A percentile compares a stretch with the other conserved stretches of the same genome.
Conservation (phyloP, 305 asterid species). For the Rubia peregrina region DNA sequence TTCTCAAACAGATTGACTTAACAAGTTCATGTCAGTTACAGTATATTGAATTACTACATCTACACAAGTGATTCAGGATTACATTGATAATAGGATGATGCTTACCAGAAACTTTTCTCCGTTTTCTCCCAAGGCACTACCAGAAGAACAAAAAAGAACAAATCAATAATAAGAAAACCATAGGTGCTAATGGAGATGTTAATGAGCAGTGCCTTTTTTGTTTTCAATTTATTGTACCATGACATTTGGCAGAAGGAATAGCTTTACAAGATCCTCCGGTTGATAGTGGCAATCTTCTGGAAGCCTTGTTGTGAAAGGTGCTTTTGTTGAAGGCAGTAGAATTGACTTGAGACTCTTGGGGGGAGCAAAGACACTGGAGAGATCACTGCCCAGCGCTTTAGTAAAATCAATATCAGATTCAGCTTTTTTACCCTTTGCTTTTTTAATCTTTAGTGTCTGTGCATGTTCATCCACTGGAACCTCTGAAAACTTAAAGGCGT, state of each 20-base stretch:
- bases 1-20: neutral
- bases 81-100: conserved; percentile 6
- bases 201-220: neutral
- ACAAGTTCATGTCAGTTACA: neutral
- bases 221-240: conserved; percentile 35
- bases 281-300: conserved; percentile 99
- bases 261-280: conserved; percentile 93
- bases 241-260: conserved; percentile 77
- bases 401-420: conserved; percentile 62
- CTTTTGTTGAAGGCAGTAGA: conserved; percentile 64
- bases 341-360: conserved; percentile 81
- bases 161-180: neutral
- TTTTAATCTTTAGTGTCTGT: conserved; percentile 53
- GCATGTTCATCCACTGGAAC: conserved; percentile 44
- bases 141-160: conserved; percentile 18
- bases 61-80: neutral
- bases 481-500: conserved; percentile 42
- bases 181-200: neutral
- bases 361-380: conserved; percentile 55
- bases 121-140: conserved; percentile 85
- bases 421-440: conserved; percentile 47
- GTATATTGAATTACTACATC: neutral
- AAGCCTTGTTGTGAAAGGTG: conserved; percentile 65
- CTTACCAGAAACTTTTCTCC: conserved; percentile 57
- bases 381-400: conserved; percentile 46